phyloP scores from a whole-genome alignment of 768 basidiomycete genomes.

The Lactarius vividus region DNA sequence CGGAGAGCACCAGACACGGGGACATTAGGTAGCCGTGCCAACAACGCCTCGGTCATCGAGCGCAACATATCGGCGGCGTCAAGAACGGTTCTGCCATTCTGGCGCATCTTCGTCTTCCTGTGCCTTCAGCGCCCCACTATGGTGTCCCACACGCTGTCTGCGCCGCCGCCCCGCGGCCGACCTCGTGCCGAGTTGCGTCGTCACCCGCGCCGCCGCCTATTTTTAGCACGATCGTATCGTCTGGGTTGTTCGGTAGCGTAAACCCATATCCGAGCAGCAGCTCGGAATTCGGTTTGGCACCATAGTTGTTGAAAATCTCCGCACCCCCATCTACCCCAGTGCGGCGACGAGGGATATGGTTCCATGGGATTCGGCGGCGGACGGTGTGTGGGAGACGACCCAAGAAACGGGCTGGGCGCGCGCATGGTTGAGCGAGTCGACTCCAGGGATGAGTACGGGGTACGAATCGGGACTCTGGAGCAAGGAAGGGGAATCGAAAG shows the following conservation, averaged over 20 bases:
- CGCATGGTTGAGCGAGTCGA: slow-evolving; percentile 85
- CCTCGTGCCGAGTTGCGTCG: slow-evolving; percentile 50
- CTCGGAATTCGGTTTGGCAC: slow-evolving; percentile 86
- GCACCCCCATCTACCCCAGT: slow-evolving; percentile 38
- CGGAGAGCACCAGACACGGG: slow-evolving; percentile 38
- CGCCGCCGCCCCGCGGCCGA: slow-evolving; percentile 57
- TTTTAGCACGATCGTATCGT: slow-evolving; percentile 82
- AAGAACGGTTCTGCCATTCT: slow-evolving; percentile 54
- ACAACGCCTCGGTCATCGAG: slow-evolving; percentile 59
- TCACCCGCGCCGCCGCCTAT: slow-evolving; percentile 49
- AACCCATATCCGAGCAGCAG: slow-evolving; percentile 93
- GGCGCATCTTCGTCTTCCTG: slow-evolving; percentile 31
- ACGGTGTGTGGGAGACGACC: slow-evolving; percentile 46
- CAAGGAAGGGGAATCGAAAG: slow-evolving; percentile 58
- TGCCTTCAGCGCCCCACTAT: slow-evolving; percentile 38
- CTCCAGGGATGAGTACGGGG: slow-evolving; percentile 82
- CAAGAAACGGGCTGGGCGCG: slow-evolving; percentile 81
- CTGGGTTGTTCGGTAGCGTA: slow-evolving; percentile 70
- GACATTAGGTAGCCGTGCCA: slow-evolving; percentile 47
- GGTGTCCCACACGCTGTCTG: slow-evolving; percentile 60
- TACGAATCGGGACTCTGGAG: slow-evolving; percentile 50
- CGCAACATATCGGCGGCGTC: slow-evolving; percentile 63
- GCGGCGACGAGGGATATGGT: slow-evolving; percentile 65
- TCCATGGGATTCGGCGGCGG: slow-evolving; percentile 28
- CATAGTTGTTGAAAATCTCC: slow-evolving; percentile 90